Evolutionary conservation across 1,284 basidiomycete genomes (phyloP), one percentile per base, ranked within the genome.

Genomic region (Trametes polyzona): DNA sequence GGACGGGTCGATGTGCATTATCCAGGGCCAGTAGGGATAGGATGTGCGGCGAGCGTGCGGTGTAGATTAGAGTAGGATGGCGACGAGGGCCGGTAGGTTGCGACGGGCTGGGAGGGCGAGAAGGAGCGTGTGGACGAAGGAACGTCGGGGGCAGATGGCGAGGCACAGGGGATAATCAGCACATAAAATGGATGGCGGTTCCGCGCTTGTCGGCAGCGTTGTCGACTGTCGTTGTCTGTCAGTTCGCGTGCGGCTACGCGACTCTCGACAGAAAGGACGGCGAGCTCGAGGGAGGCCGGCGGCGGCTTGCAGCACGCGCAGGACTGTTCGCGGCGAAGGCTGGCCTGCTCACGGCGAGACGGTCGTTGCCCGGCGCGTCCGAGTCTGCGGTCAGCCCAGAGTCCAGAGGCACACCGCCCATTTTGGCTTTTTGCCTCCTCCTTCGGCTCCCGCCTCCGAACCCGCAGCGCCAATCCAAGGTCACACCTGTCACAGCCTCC

Each of bases 81-180:
- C 30, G 51, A 17, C 12, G 40, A 43, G 41, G n/a, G n/a, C n/a
- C n/a, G n/a, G n/a, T n/a, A n/a, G n/a, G n/a, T n/a, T n/a, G n/a
- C n/a, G n/a, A n/a, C n/a, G n/a, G n/a, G n/a, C n/a, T n/a, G n/a
- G n/a, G 19, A 33, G n/a, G 21, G 47, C 12, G 32, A 21, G 36
- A 66, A 61, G 10, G 61, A 64, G 51, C 17, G 61, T 59, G 57
- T 27, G 52, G 55, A 14, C 50, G 50, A 58, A 59, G 40, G 60
- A 62, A 37, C 35, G 67, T 29, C 43, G 41, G 48, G 33, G 29
- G 36, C 41, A 30, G 36, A 17, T 11, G 23, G 36, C 27, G 27
- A 19, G 12, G 44, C n/a, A n/a, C n/a, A n/a, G n/a, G n/a, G n/a
- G 26, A 29, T 48, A 43, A 49, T 58, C 54, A 58, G 48, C 42